A percentile compares a stretch with the other conserved stretches of the same genome.
These are phyloP conservation scores for Apodospora peruviana DNA, from an alignment of 495 filamentous ascomycete genomes.

Conservation along the genomic window DNA sequence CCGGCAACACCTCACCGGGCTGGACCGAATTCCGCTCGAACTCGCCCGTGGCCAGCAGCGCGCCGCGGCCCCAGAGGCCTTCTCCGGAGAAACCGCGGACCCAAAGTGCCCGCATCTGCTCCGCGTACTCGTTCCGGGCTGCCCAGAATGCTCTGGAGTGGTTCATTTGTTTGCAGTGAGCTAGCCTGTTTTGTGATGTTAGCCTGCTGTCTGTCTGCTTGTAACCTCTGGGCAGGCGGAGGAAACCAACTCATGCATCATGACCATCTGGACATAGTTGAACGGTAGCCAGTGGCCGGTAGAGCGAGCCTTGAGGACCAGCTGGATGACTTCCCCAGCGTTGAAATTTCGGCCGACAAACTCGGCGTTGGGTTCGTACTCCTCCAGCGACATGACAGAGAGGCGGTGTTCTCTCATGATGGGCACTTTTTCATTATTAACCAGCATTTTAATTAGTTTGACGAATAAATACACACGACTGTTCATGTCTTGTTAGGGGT, in stretches of 20 bases:
- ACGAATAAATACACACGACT: neutral
- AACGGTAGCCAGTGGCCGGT: slow-evolving; percentile 67
- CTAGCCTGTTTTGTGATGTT: slow-evolving; percentile 49
- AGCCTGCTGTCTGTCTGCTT: too few species aligned
- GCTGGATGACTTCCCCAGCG: slow-evolving; percentile 73
- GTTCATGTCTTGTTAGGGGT: neutral
- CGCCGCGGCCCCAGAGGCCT: slow-evolving; percentile 69
- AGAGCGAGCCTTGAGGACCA: slow-evolving; percentile 60
- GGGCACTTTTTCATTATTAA: slow-evolving; percentile 35
- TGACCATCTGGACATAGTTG: slow-evolving; percentile 74
- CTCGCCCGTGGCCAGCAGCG: slow-evolving; percentile 50
- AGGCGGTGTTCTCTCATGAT: slow-evolving; percentile 68
- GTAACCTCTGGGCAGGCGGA: neutral
- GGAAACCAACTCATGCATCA: slow-evolving; percentile 62
- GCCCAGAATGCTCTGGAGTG: slow-evolving; percentile 69
- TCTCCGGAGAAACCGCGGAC: slow-evolving; percentile 63
- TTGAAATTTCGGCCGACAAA: slow-evolving; percentile 81
- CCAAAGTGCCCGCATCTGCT: slow-evolving; percentile 61
- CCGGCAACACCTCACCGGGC: slow-evolving; percentile 49
- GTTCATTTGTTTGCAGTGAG: slow-evolving; percentile 82
- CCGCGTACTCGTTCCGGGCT: slow-evolving; percentile 60
- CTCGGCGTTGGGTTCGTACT: slow-evolving; percentile 67
- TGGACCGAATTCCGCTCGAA: slow-evolving; percentile 48
- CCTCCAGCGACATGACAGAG: slow-evolving; percentile 67
- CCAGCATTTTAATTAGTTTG: neutral